Percentiles rank a stretch among this genome's conserved stretches.
These are phyloP conservation scores for Colletotrichum sp. DNA, from an alignment of 2,329 filamentous ascomycete species.

Conservation along the genomic window DNA sequence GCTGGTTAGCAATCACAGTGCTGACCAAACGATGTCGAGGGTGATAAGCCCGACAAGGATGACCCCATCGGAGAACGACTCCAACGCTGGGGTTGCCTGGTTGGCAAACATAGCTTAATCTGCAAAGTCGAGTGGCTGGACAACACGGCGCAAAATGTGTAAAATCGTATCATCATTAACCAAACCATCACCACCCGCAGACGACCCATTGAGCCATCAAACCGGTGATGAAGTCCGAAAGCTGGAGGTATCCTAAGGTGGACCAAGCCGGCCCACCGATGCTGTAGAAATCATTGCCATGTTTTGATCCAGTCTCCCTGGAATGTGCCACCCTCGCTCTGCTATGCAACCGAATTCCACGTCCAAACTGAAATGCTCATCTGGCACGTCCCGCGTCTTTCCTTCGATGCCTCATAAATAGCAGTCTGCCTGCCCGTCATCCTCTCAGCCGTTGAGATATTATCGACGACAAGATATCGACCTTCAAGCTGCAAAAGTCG, in stretches of 20 bases:
- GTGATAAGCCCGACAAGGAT: not conserved
- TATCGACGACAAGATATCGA: not conserved
- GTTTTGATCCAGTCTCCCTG: slow-evolving; percentile 7
- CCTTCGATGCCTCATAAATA: not conserved
- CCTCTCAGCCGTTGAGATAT: not conserved
- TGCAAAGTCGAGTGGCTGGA: not conserved
- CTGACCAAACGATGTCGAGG: not conserved
- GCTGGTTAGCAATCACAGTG: not conserved
- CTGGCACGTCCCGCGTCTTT: not conserved
- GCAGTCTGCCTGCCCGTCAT: not conserved
- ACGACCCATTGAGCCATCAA: not conserved
- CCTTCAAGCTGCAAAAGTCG: not conserved
- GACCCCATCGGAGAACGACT: not conserved
- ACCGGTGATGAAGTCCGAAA: not conserved
- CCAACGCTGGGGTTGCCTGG: not conserved
- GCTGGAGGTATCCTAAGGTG: not conserved
- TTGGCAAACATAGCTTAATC: not conserved
- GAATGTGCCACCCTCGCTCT: slow-evolving; percentile 20
- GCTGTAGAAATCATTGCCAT: slow-evolving; percentile 1
- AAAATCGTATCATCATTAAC: slow-evolving; percentile 3
- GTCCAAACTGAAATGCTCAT: slow-evolving; percentile 1
- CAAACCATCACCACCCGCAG: not conserved
- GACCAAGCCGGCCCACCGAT: not conserved
- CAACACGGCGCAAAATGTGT: not conserved
- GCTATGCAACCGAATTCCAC: slow-evolving; percentile 24